phyloP scores from a whole-genome alignment of 108 stramenopile species.

The Nitzschia putrida region DNA sequence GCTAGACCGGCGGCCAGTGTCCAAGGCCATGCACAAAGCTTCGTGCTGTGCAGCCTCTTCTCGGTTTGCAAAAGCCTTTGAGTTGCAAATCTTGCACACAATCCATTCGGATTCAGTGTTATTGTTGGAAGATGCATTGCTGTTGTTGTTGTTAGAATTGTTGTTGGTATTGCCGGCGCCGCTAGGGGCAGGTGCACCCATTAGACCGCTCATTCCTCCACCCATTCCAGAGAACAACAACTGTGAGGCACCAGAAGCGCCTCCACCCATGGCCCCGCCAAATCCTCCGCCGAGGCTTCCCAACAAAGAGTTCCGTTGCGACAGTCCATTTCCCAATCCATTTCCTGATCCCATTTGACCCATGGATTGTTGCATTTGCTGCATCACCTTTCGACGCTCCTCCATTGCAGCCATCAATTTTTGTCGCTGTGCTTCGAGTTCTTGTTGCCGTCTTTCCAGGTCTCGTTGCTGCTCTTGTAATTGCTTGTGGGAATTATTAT shows the following conservation, averaged over 20 bases:
- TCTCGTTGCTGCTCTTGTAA: constrained; percentile 54
- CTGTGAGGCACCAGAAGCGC: not conserved
- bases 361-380: constrained; percentile 36
- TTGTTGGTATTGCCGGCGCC: not conserved
- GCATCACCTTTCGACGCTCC: constrained; percentile 35
- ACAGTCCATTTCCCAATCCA: not conserved
- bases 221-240: too few relatives aligned
- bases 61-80: constrained; percentile 51
- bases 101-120: constrained; percentile 21
- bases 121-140: constrained; percentile 5
- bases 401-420: constrained; percentile 49
- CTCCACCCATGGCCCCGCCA: constrained; percentile 5
- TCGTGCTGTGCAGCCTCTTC: constrained; percentile 46
- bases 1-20: constrained; percentile 2
- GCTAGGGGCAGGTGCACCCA: not conserved
- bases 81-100: constrained; percentile 55
- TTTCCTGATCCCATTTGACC: constrained; percentile 6
- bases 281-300: constrained; percentile 26
- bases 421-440: constrained; percentile 51
- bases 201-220: not conserved
- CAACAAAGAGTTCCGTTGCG: constrained; percentile 26
- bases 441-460: constrained; percentile 48
- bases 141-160: not conserved
- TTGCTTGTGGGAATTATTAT: constrained; percentile 35
- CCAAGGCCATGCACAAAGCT: constrained; percentile 15